phyloP scores from a whole-genome alignment of 108 stramenopile genomes.

The Chaetoceros muelleri region DNA sequence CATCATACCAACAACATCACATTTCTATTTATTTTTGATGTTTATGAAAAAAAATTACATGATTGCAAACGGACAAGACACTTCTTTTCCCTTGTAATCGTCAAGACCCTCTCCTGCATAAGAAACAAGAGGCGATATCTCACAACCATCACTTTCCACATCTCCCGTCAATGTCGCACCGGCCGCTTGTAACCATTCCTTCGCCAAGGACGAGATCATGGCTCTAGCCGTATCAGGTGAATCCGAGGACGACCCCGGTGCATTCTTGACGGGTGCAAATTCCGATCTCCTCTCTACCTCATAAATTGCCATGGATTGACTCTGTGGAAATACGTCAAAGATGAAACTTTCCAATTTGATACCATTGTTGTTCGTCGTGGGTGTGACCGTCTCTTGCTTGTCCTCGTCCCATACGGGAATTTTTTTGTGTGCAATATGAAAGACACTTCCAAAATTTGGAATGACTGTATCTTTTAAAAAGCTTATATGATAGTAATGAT shows the following conservation, averaged over 20 bases:
- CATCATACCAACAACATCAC: too few species aligned
- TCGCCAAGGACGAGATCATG: constrained; percentile 53
- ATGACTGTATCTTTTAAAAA: constrained; percentile 78
- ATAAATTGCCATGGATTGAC: constrained; percentile 74
- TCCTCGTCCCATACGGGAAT: constrained; percentile 78
- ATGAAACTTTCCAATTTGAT: constrained; percentile 98
- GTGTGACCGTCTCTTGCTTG: constrained; percentile 46
- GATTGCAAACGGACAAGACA: constrained; percentile 43
- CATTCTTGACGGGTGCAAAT: constrained; percentile 98
- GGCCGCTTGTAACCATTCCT: constrained; percentile 49
- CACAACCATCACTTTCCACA: constrained; percentile 33
- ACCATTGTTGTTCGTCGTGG: constrained; percentile 74
- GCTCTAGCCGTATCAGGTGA: constrained; percentile 74
- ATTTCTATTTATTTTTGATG: too few species aligned
- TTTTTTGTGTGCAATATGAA: constrained; percentile 96
- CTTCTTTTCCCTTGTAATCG: constrained; percentile 38
- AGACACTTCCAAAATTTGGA: constrained; percentile 68
- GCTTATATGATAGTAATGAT: constrained; percentile 90
- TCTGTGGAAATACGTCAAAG: constrained; percentile 95
- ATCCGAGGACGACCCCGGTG: constrained; percentile 52
- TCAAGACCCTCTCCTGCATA: constrained; percentile 79
- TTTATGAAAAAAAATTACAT: not conserved
- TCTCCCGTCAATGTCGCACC: constrained; percentile 49
- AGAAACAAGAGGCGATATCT: constrained; percentile 63
- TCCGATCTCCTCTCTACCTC: constrained; percentile 87